These are phyloP conservation scores for Clavispora santaluciae DNA, from an alignment of 805 yeast genomes.

Conservation along the genomic window DNA sequence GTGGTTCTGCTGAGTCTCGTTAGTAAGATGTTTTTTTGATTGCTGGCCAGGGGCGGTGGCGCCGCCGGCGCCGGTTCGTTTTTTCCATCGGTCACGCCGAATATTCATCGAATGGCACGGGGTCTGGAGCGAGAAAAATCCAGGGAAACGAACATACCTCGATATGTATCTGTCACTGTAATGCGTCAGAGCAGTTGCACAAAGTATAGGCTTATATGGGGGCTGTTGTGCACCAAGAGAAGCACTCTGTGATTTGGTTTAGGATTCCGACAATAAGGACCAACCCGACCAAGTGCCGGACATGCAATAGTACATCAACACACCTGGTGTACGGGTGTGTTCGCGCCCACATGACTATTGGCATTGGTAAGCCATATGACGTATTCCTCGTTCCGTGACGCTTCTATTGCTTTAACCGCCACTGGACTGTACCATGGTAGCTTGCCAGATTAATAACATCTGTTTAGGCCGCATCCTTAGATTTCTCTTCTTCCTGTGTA, in stretches of 20 bases:
- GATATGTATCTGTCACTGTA: neutral
- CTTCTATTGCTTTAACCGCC: too few species aligned
- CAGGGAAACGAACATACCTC: neutral
- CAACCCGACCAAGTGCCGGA: neutral
- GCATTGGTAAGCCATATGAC: too few species aligned
- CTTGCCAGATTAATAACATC: too few species aligned
- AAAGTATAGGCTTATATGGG: neutral
- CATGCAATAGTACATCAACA: neutral
- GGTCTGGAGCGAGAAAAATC: neutral
- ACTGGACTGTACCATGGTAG: too few species aligned
- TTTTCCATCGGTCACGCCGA: neutral
- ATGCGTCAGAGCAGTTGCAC: neutral
- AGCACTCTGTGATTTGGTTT: neutral
- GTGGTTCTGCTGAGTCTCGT: neutral
- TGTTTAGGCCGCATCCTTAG: too few species aligned
- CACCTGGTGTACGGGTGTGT: constrained; percentile 1
- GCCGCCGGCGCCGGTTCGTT: neutral
- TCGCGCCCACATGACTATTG: neutral
- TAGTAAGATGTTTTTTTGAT: neutral
- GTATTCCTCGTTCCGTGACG: too few species aligned
- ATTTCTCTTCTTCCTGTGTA: too few species aligned
- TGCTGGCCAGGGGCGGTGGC: neutral
- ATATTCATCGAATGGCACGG: neutral
- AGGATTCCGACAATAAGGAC: constrained; percentile 1
- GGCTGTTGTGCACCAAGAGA: neutral